These are phyloP conservation scores for Fusarium sp. DNA, from an alignment of 2,329 filamentous ascomycete species.

Conservation along the genomic window DNA sequence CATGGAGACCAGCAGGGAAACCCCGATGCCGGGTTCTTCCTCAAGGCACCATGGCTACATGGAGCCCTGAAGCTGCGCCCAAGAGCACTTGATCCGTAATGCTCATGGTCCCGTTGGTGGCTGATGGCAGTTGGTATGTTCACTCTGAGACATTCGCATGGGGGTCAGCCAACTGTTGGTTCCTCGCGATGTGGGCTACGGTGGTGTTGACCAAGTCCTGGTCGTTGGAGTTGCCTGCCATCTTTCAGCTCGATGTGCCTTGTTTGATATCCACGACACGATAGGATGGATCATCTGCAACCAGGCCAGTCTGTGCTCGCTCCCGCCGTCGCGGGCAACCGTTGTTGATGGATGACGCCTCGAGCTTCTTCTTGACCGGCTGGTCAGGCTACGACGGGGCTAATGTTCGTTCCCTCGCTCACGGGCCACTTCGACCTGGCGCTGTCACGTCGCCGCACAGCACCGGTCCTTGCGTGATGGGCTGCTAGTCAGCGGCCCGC, in stretches of 20 bases:
- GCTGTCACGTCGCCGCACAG: slow-evolving; percentile 29
- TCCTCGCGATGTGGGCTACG: slow-evolving; percentile 12
- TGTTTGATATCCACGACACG: not conserved
- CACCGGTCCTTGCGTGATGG: slow-evolving; percentile 34
- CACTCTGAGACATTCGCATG: slow-evolving; percentile 31
- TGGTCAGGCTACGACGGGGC: slow-evolving; percentile 27
- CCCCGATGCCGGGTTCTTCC: slow-evolving; percentile 4
- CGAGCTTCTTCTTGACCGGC: slow-evolving; percentile 20
- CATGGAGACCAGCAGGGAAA: slow-evolving; percentile 24
- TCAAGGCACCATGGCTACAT: slow-evolving; percentile 11
- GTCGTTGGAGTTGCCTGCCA: slow-evolving; percentile 1
- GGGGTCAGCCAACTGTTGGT: slow-evolving; percentile 5
- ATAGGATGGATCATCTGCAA: not conserved
- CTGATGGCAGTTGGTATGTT: slow-evolving; percentile 18
- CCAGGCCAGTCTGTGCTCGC: slow-evolving; percentile 18
- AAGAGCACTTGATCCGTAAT: slow-evolving; percentile 31
- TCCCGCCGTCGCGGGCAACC: slow-evolving; percentile 14
- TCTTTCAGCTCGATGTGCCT: not conserved
- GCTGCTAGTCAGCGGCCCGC: slow-evolving; percentile 38
- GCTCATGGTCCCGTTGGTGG: slow-evolving; percentile 34
- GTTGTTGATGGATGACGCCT: slow-evolving; percentile 14
- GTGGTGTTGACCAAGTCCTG: slow-evolving; percentile 9
- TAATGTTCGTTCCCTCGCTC: slow-evolving; percentile 19
- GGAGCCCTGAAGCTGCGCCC: slow-evolving; percentile 15
- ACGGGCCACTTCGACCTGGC: slow-evolving; percentile 32